These are phyloP conservation scores for Zasmidium angulare DNA, from an alignment of 2,329 filamentous ascomycete species.

Conservation along the genomic window DNA sequence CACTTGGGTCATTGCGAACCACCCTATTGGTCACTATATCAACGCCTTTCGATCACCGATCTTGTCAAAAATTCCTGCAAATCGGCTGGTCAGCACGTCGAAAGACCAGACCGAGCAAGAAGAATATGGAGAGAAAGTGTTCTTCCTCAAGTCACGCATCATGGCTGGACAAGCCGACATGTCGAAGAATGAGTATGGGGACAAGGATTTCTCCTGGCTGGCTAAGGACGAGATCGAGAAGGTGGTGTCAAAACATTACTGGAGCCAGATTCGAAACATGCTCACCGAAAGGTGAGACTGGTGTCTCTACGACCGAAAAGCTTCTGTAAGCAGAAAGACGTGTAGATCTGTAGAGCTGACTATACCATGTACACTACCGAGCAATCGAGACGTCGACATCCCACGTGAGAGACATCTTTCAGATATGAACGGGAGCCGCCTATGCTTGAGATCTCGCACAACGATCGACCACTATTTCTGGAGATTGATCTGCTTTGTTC, in stretches of 20 bases:
- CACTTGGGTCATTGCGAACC: constrained; percentile 92
- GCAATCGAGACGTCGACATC: too few relatives aligned
- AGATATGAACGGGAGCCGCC: too few relatives aligned
- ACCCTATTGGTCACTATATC: constrained; percentile 79
- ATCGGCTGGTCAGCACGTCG: constrained; percentile 28
- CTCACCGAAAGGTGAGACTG: constrained; percentile 66
- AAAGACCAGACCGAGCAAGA: constrained; percentile 35
- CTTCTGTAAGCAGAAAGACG: neutral
- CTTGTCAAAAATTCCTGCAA: constrained; percentile 27
- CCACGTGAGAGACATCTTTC: too few relatives aligned
- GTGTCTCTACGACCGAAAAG: neutral
- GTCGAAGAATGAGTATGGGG: constrained; percentile 66
- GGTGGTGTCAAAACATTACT: constrained; percentile 71
- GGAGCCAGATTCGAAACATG: constrained; percentile 75
- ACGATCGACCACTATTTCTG: neutral
- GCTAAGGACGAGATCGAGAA: constrained; percentile 78
- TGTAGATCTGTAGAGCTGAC: neutral
- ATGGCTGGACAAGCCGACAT: constrained; percentile 94
- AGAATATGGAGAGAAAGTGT: constrained; percentile 74
- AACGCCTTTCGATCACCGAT: constrained; percentile 50
- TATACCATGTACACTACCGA: neutral
- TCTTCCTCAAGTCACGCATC: constrained; percentile 95
- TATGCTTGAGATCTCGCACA: too few relatives aligned
- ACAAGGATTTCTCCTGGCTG: constrained; percentile 88
- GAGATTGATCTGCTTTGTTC: neutral